Percentiles rank a stretch among this genome's conserved stretches.
Evolutionary conservation across 164 flowering plant species (phyloP).

Genomic region (Buxus sempervirens): DNA sequence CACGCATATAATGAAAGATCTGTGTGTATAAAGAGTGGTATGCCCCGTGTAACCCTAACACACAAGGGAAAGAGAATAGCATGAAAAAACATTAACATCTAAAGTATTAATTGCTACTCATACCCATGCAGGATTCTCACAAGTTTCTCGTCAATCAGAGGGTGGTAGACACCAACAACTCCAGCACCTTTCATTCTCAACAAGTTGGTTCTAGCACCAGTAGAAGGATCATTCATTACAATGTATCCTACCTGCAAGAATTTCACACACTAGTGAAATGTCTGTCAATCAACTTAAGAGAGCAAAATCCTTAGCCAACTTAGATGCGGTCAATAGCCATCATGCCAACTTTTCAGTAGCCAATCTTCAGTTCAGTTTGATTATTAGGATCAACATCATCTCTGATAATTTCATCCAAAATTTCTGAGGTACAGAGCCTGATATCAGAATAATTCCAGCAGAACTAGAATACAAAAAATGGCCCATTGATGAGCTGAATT

Average conservation of each 20-base stretch:
- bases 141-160: constrained; percentile 66
- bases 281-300: no score
- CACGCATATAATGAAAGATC: not conserved
- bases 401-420: no score
- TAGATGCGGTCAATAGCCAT: no score
- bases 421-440: not conserved
- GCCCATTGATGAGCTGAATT: not conserved
- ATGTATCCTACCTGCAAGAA: constrained; percentile 83
- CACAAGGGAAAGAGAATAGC: not conserved
- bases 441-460: not conserved
- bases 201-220: constrained; percentile 54
- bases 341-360: no score
- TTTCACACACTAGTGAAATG: not conserved
- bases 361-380: no score
- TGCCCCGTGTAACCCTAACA: not conserved
- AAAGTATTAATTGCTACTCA: constrained; percentile 4
- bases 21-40: not conserved
- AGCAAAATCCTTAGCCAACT: no score
- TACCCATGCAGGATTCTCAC: constrained; percentile 66
- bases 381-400: no score
- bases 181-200: constrained; percentile 70
- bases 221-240: constrained; percentile 73
- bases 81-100: not conserved
- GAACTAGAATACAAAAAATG: not conserved
- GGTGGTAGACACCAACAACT: constrained; percentile 83